These are phyloP conservation scores for Sporothrix inflata DNA, from an alignment of 2,329 filamentous ascomycete species.

Conservation along the genomic window DNA sequence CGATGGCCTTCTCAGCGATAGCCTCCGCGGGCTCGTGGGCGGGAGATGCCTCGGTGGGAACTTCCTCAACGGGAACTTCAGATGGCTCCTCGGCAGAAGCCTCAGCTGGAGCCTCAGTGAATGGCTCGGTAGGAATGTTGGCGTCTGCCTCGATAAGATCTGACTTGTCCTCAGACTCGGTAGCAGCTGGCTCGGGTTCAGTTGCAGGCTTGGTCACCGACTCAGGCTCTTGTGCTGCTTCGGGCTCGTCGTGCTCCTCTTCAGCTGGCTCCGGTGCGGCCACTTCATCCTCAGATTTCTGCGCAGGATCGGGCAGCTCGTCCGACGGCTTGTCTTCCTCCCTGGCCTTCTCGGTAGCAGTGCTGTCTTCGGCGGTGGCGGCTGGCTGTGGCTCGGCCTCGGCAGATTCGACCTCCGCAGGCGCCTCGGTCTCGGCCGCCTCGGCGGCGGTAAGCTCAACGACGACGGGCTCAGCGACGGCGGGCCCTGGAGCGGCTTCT, in stretches of 20 bases:
- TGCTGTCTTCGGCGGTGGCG: neutral
- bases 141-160: neutral
- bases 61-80: neutral
- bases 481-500: neutral
- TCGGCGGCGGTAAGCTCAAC: neutral
- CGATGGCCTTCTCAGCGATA: neutral
- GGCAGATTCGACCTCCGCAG: neutral
- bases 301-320: neutral
- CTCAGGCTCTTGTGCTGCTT: too few relatives aligned
- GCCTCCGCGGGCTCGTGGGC: neutral
- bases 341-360: neutral
- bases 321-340: neutral
- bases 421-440: neutral
- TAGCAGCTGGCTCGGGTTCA: neutral
- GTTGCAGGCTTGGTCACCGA: too few relatives aligned
- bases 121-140: neutral
- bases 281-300: neutral
- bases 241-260: too few relatives aligned
- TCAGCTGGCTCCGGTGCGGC: neutral
- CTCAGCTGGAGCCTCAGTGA: constrained; percentile 17
- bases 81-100: constrained; percentile 15
- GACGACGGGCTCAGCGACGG: neutral
- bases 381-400: neutral
- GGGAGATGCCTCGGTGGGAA: neutral
- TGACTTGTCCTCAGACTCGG: neutral